A percentile compares a stretch with the other conserved stretches of the same genome.
Conservation (phyloP, 805 yeast genomes). For the Teunomyces aglyptinius region DNA sequence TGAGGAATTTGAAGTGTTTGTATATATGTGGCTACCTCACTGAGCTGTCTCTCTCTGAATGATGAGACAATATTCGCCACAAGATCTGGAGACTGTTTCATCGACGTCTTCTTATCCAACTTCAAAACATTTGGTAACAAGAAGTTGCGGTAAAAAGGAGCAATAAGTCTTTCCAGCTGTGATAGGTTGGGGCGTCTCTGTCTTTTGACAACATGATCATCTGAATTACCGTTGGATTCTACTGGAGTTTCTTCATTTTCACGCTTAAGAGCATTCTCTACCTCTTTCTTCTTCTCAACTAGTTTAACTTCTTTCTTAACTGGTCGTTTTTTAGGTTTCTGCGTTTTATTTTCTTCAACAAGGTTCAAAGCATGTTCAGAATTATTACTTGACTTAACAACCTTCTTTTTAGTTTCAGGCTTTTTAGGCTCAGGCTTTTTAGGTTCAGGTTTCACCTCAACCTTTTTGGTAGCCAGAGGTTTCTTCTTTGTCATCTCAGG, state of each 20-base stretch:
- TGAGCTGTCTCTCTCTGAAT: slow-evolving; percentile 23
- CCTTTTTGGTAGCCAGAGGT: background rate
- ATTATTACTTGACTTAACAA: slow-evolving; percentile 5
- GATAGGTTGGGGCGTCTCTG: slow-evolving; percentile 10
- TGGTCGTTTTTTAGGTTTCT: slow-evolving; percentile 7
- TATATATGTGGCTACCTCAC: slow-evolving; percentile 24
- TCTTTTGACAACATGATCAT: slow-evolving; percentile 2
- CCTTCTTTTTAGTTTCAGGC: slow-evolving; percentile 4
- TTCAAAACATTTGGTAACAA: slow-evolving; percentile 13
- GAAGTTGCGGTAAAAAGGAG: slow-evolving; percentile 24
- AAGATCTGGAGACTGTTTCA: slow-evolving; percentile 13
- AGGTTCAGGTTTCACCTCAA: slow-evolving; percentile 3
- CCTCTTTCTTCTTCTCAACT: slow-evolving; percentile 6
- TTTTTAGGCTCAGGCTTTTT: background rate
- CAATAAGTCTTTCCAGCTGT: slow-evolving; percentile 10
- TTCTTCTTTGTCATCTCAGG: slow-evolving; percentile 3
- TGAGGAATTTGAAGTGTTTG: slow-evolving; percentile 17
- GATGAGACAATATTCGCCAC: slow-evolving; percentile 15
- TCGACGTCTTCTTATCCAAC: slow-evolving; percentile 19
- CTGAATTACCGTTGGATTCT: background rate
- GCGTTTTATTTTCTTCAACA: background rate
- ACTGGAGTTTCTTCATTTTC: slow-evolving; percentile 4
- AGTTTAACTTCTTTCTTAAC: slow-evolving; percentile 9
- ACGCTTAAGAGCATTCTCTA: slow-evolving; percentile 9
- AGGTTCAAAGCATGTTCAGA: background rate